Conservation (phyloP, 495 filamentous ascomycete species). For the Talaromyces trachyspermus region DNA sequence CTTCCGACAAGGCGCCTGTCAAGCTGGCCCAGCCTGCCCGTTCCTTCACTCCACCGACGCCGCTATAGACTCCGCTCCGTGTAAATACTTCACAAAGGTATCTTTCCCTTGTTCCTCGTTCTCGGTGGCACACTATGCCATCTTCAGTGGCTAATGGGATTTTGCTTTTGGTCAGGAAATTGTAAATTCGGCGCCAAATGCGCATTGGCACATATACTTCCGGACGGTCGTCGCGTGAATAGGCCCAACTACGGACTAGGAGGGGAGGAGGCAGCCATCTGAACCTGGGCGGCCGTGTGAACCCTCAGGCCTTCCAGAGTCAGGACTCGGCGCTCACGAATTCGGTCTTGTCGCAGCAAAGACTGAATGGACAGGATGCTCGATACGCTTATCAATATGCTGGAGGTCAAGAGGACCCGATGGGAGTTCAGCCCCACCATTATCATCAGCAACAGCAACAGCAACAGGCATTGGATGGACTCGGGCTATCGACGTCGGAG, state of each 20-base stretch:
- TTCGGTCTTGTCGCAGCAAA: slow-evolving; percentile 70
- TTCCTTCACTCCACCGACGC: slow-evolving; percentile 87
- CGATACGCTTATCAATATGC: slow-evolving; percentile 30
- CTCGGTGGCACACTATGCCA: too few relatives aligned
- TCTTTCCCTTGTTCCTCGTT: slow-evolving; percentile 15
- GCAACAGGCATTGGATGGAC: slow-evolving; percentile 38
- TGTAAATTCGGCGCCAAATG: slow-evolving; percentile 99
- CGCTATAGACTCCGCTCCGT: slow-evolving; percentile 72
- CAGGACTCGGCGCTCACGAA: slow-evolving; percentile 74
- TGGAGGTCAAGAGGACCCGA: slow-evolving; percentile 31
- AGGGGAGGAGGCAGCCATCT: slow-evolving; percentile 45
- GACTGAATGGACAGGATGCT: slow-evolving; percentile 39
- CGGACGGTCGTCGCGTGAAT: slow-evolving; percentile 88
- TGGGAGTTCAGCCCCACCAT: slow-evolving; percentile 32
- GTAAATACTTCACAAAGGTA: slow-evolving; percentile 99
- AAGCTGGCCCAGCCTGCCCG: slow-evolving; percentile 91
- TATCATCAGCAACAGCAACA: slow-evolving; percentile 18
- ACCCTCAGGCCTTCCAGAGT: slow-evolving; percentile 55
- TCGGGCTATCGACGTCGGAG: slow-evolving; percentile 61
- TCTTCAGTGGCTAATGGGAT: too few relatives aligned
- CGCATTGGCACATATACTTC: slow-evolving; percentile 89
- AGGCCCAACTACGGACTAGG: slow-evolving; percentile 35
- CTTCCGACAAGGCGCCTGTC: slow-evolving; percentile 91
- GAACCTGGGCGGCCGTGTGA: slow-evolving; percentile 64
- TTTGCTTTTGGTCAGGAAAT: too few relatives aligned